Evolutionary conservation across 352 stramenopile genomes (phyloP), one percentile per base, ranked within the genome.

Genomic region (Aphanomyces stellatus): DNA sequence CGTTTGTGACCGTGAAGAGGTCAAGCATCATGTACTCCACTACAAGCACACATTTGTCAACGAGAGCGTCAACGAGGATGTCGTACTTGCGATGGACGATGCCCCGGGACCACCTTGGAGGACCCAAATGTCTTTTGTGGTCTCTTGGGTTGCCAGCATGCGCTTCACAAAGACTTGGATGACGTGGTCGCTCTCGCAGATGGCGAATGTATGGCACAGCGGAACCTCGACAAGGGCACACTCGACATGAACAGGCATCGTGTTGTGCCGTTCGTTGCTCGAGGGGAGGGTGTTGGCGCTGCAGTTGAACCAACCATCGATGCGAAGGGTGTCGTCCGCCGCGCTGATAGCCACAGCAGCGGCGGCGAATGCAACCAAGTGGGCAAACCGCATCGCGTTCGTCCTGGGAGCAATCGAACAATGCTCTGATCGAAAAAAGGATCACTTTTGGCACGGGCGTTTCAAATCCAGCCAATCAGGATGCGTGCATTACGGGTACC

Each of bases 1-100:
- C 62, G 13, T 88, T 75, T 22, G 87, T 62, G 33, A 86, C 53
- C 51, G 69, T 53, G 71, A 77, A 88, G 66, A 90, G 74, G 35
- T 73, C 76, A 24, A 79, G 68, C 79, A 90, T 85, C 37, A 90
- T 71, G 6, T 68, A 68, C 71, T 90, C 81, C 64, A 90, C 46
- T 68, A 65, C 28, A 2, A n/a, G 22, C 28, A 17, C 15, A 24
- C 22, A 10, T 10, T 22, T 34, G 55, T 62, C 25, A 48, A 7
- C 11, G 49, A 13, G 17, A 49, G 27, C 11, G 28, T 2, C 22
- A 34, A 1, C 4, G 5, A 35, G 1, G 27, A 17, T 33, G 2
- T 51, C 73, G 27, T 73, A 81, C 75, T 76, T 0, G 75, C 62
- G 51, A 71, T 76, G 10, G 75, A 82, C 2, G 67, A 72, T 28